Conservation (phyloP, 495 filamentous ascomycete species). For the Penicillium robsamsonii region DNA sequence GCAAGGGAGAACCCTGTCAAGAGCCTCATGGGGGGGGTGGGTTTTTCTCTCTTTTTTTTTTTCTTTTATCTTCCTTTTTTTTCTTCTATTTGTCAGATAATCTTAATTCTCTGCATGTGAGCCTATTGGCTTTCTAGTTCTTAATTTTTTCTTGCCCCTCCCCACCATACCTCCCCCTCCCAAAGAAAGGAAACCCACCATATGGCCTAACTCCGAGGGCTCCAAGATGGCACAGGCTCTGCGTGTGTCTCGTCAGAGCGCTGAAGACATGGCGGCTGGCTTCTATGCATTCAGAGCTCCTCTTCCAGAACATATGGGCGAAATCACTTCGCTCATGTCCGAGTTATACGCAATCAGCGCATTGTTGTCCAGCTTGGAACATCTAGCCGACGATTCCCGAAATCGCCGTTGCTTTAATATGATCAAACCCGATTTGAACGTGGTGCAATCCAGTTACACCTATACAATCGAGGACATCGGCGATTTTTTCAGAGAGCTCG, state of each 20-base stretch:
- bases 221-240: slow-evolving; percentile 48
- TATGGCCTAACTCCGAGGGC: slow-evolving; percentile 30
- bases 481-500: slow-evolving; percentile 49
- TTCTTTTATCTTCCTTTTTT: not conserved
- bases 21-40: slow-evolving; percentile 27
- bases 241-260: slow-evolving; percentile 47
- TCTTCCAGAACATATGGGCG: slow-evolving; percentile 51
- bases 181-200: not conserved
- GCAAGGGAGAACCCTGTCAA: slow-evolving; percentile 18
- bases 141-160: not conserved
- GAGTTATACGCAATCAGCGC: slow-evolving; percentile 55
- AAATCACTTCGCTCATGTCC: slow-evolving; percentile 54
- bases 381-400: slow-evolving; percentile 30
- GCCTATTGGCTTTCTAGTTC: slow-evolving; percentile 10
- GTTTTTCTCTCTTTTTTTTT: not conserved
- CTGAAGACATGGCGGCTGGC: slow-evolving; percentile 53
- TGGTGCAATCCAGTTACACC: slow-evolving; percentile 46
- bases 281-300: slow-evolving; percentile 50
- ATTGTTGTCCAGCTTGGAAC: slow-evolving; percentile 47
- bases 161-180: slow-evolving; percentile 2
- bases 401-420: slow-evolving; percentile 34
- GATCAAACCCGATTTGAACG: slow-evolving; percentile 45
- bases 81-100: slow-evolving; percentile 2
- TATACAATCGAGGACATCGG: slow-evolving; percentile 54
- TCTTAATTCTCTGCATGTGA: slow-evolving; percentile 14